These are phyloP conservation scores for Suhomyces atakaporum DNA, from an alignment of 1,139 yeast species.

Conservation along the genomic window DNA sequence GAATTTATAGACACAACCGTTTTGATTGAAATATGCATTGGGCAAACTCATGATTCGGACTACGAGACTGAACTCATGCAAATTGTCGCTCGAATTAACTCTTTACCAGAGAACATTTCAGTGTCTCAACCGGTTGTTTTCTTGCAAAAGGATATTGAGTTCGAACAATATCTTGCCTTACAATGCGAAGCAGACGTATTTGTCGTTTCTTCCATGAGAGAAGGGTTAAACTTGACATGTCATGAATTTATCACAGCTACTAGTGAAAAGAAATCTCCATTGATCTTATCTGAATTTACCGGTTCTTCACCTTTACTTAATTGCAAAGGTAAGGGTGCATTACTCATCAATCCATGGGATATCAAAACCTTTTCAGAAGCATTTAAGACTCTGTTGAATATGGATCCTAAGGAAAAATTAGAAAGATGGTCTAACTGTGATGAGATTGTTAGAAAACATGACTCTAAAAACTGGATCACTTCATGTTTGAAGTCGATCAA, in stretches of 20 bases:
- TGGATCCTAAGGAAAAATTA: conserved; percentile 59
- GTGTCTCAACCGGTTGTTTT: conserved; percentile 84
- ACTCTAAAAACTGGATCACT: conserved; percentile 74
- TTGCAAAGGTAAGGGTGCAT: conserved; percentile 58
- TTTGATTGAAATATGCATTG: conserved; percentile 78
- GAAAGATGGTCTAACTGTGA: conserved; percentile 64
- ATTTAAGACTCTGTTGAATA: conserved; percentile 62
- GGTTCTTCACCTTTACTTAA: conserved; percentile 82
- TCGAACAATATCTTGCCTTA: conserved; percentile 85
- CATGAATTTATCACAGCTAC: conserved; percentile 90
- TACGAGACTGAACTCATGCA: conserved; percentile 73
- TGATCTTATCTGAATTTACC: conserved; percentile 87
- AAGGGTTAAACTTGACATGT: conserved; percentile 94
- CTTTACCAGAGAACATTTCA: conserved; percentile 71
- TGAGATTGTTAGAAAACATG: conserved; percentile 61
- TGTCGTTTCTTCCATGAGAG: conserved; percentile 88
- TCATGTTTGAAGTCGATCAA: conserved; percentile 58
- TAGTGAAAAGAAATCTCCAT: conserved; percentile 70
- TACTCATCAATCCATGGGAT: conserved; percentile 92
- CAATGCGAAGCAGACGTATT: conserved; percentile 84
- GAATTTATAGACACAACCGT: conserved; percentile 68
- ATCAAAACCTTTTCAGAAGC: conserved; percentile 61
- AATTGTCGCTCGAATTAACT: conserved; percentile 83
- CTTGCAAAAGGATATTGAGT: conserved; percentile 84
- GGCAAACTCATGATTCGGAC: conserved; percentile 53